phyloP scores from a whole-genome alignment of 805 yeast genomes.

The Phaffomyces opuntiae region DNA sequence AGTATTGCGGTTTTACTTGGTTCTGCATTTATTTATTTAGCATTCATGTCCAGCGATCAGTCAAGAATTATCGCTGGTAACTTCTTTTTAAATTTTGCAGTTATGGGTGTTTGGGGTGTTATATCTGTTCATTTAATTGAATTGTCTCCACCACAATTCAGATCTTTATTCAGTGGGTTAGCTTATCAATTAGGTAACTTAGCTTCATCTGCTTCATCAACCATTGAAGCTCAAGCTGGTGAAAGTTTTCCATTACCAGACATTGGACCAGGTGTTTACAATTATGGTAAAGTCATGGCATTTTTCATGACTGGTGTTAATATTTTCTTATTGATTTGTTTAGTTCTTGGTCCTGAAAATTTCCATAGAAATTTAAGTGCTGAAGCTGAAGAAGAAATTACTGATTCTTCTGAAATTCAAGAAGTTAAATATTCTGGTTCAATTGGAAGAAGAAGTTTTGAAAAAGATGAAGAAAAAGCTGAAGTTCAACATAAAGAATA shows the following conservation, averaged over 20 bases:
- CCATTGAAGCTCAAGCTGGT: constrained; percentile 49
- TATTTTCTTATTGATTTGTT: constrained; percentile 39
- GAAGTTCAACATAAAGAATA: constrained; percentile 2
- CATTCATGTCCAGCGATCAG: constrained; percentile 32
- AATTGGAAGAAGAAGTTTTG: background rate
- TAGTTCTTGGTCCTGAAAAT: constrained; percentile 53
- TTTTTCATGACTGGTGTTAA: constrained; percentile 63
- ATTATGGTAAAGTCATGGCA: constrained; percentile 69
- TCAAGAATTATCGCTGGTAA: constrained; percentile 50
- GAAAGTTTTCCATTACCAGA: constrained; percentile 17
- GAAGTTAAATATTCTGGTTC: background rate
- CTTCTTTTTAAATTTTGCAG: constrained; percentile 58
- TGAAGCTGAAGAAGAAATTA: constrained; percentile 12
- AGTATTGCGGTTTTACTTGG: constrained; percentile 44
- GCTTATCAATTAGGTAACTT: constrained; percentile 34
- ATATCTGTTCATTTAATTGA: constrained; percentile 61
- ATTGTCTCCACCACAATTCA: constrained; percentile 55
- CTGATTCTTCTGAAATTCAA: constrained; percentile 9
- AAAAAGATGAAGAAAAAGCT: constrained; percentile 7
- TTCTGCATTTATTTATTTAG: constrained; percentile 58
- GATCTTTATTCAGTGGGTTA: constrained; percentile 55
- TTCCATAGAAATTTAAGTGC: constrained; percentile 31
- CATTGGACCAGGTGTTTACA: constrained; percentile 27
- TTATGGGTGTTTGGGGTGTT: constrained; percentile 73
- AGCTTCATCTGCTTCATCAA: constrained; percentile 45